These are phyloP conservation scores for Xylaria sp. DNA, from an alignment of 2,329 filamentous ascomycete genomes.

Conservation along the genomic window DNA sequence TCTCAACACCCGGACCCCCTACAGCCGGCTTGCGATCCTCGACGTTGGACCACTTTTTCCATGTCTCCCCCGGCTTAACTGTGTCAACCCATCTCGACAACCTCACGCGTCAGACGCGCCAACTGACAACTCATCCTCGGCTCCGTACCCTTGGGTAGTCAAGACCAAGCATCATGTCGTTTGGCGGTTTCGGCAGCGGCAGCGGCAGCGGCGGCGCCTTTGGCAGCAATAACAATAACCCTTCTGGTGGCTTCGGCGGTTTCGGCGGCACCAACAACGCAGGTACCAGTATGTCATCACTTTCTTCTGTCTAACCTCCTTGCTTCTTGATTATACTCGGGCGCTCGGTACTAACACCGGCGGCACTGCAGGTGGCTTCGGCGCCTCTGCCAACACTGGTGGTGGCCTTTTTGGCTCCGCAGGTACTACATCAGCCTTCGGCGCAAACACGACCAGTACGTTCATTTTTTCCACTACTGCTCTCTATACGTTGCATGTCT, in stretches of 20 bases:
- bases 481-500: background rate
- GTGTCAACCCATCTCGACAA: constrained; percentile 32
- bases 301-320: constrained; percentile 35
- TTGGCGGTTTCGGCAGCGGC: constrained; percentile 63
- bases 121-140: constrained; percentile 34
- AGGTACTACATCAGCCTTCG: constrained; percentile 53
- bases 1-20: constrained; percentile 14
- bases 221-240: constrained; percentile 67
- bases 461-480: constrained; percentile 26
- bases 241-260: constrained; percentile 66
- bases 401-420: constrained; percentile 47
- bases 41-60: constrained; percentile 36
- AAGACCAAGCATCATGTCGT: constrained; percentile 60
- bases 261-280: constrained; percentile 59
- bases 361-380: constrained; percentile 45
- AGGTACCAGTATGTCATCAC: constrained; percentile 61
- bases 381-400: constrained; percentile 48
- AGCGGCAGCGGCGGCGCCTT: constrained; percentile 56
- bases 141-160: constrained; percentile 30
- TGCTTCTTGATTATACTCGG: constrained; percentile 28
- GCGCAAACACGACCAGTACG: constrained; percentile 53
- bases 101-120: constrained; percentile 49
- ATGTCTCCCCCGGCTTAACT: constrained; percentile 43
- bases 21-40: constrained; percentile 23
- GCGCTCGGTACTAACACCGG: constrained; percentile 45